Base-by-base conservation (phyloP, 1,284 basidiomycete genomes). In the Cutaneotrichosporon cavernicola region DNA sequence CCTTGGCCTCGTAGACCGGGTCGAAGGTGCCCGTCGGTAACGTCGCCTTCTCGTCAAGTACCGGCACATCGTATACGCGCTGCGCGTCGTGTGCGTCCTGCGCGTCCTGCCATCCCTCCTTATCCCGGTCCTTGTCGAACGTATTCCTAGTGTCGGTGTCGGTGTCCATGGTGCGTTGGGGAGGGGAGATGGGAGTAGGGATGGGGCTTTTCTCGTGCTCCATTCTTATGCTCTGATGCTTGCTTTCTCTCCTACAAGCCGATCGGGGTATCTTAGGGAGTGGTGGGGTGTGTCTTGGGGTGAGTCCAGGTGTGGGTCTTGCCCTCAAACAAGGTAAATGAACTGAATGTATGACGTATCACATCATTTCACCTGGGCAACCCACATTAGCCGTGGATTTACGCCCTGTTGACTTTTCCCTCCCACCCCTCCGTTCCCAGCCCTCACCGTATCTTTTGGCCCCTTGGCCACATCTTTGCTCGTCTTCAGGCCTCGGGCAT, bases 1-100 rank as follows among this genome's bases (percentile, higher is more conserved):
- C 75, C 61, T 78, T 78, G 49, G 76, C 76, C 34, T 72, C 72
- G 58, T 76, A 77, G 13, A 75, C 70, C 1, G 74, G 75, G 66
- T 76, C 74, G 16, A 75, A 60, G 7, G 67, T 68, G 60, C 64
- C 67, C 13, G 40, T 32, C 18, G 64, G 67, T 32, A 62, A 53
- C 8, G 53, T 50, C 36, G 59, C 56, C 55, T 65, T 63, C 46
- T 47, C 61, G 30, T 61, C 55, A 18, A 11, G 18, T 18, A 30
- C 36, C 21, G 58, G 49, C 11, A 43, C 50, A 5, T 46, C 58
- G 36, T 52, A 53, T 22, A 50, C 36, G 13, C 18, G 36, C 14
- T 9, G 55, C 22, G 36, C 6, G 32, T 38, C 53, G 6, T 36
- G 55, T 7, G 4, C 21, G 10, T 43, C 22, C 14, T 9, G 55